A percentile compares a stretch with the other conserved stretches of the same genome.
Conservation (phyloP, 208 protist genomes). For the Endotrypanum monterogeii region DNA sequence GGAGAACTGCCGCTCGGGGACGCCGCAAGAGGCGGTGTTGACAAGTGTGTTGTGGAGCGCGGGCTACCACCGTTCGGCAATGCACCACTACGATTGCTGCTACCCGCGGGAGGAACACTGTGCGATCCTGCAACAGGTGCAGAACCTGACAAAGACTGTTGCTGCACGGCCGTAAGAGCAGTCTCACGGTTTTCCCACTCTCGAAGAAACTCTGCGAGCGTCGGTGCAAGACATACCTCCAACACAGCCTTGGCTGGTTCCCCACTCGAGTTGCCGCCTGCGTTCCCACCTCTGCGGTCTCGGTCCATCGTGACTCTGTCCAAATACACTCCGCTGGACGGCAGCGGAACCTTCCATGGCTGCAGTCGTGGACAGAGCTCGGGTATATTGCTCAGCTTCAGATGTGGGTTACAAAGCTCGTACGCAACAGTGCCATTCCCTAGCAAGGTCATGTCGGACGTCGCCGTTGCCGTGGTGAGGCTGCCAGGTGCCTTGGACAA, state of each 20-base stretch:
- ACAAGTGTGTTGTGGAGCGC: constrained; percentile 1
- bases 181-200: constrained; percentile 52
- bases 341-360: constrained; percentile 55
- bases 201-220: constrained; percentile 54
- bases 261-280: not conserved
- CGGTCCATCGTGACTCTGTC: constrained; percentile 65
- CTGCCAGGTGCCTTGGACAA: constrained; percentile 20
- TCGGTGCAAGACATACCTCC: constrained; percentile 63
- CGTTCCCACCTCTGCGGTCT: constrained; percentile 20
- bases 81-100: not conserved
- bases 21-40: not conserved
- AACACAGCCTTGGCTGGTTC: constrained; percentile 24
- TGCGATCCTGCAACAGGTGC: constrained; percentile 6
- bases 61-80: constrained; percentile 5
- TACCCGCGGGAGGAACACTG: constrained; percentile 27
- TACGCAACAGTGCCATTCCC: constrained; percentile 23
- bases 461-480: not conserved
- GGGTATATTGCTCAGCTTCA: constrained; percentile 48
- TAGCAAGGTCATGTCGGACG: not conserved
- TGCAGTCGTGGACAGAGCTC: constrained; percentile 46
- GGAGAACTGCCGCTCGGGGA: not conserved
- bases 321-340: constrained; percentile 45
- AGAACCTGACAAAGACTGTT: constrained; percentile 6
- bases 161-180: constrained; percentile 22
- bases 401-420: constrained; percentile 32